These are phyloP conservation scores for Pythium monospermum DNA, from an alignment of 352 stramenopile species.

Conservation along the genomic window DNA sequence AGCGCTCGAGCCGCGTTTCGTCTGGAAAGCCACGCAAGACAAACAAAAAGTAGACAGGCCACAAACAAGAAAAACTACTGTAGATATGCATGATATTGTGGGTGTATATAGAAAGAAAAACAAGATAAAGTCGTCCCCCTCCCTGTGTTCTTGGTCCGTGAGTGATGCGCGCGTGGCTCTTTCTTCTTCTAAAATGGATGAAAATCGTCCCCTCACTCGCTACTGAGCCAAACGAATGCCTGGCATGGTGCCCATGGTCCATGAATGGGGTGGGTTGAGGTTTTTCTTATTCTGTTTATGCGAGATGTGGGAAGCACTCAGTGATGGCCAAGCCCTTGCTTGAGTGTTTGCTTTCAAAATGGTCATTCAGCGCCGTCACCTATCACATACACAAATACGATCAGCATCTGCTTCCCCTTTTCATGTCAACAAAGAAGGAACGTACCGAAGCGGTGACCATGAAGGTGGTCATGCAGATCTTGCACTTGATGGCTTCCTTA, in stretches of 20 bases:
- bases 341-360: slow-evolving; percentile 79
- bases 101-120: slow-evolving; percentile 2
- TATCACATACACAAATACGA: slow-evolving; percentile 16
- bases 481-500: slow-evolving; percentile 77
- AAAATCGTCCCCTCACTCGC: too few relatives aligned
- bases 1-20: slow-evolving; percentile 58
- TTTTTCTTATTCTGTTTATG: too few relatives aligned
- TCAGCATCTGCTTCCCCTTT: neutral
- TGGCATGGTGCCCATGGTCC: too few relatives aligned
- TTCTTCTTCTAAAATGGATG: too few relatives aligned
- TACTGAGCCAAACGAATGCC: too few relatives aligned
- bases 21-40: slow-evolving; percentile 49
- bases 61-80: slow-evolving; percentile 1
- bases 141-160: neutral
- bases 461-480: slow-evolving; percentile 86
- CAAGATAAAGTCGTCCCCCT: neutral
- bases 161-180: too few relatives aligned
- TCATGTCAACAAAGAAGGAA: slow-evolving; percentile 10
- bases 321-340: slow-evolving; percentile 71
- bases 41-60: neutral
- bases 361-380: slow-evolving; percentile 67
- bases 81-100: too few relatives aligned
- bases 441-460: slow-evolving; percentile 80
- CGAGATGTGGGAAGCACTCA: slow-evolving; percentile 58
- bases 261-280: too few relatives aligned